Evolutionary conservation across 768 basidiomycete genomes (phyloP).

Genomic region (Suillus cothurnatus): DNA sequence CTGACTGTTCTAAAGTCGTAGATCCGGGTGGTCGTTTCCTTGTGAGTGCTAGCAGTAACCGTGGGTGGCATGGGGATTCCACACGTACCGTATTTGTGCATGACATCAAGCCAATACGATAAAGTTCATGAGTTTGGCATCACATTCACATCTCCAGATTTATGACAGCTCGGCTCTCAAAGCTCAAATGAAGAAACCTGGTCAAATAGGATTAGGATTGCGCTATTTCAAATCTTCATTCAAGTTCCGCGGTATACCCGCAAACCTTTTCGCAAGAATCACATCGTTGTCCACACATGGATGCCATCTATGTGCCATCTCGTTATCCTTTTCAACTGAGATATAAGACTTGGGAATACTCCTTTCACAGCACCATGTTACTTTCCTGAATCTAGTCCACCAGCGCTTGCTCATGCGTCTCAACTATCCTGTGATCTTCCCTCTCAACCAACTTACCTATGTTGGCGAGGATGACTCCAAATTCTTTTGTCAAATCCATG

Average conservation of each 20-base stretch:
- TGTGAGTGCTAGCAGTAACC: slow-evolving; percentile 89
- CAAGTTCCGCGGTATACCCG: slow-evolving; percentile 38
- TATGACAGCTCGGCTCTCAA: slow-evolving; percentile 22
- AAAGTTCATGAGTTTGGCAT: slow-evolving; percentile 22
- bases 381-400: slow-evolving; percentile 10
- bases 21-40: slow-evolving; percentile 85
- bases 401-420: slow-evolving; percentile 27
- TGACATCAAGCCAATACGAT: slow-evolving; percentile 63
- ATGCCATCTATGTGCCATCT: slow-evolving; percentile 29
- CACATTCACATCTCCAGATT: slow-evolving; percentile 14
- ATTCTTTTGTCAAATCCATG: slow-evolving; percentile 57
- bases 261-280: slow-evolving; percentile 19
- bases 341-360: slow-evolving; percentile 31
- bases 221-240: slow-evolving; percentile 32
- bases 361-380: slow-evolving; percentile 22
- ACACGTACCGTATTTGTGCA: slow-evolving; percentile 90
- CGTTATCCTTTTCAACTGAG: slow-evolving; percentile 32
- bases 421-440: slow-evolving; percentile 35
- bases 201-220: slow-evolving; percentile 30
- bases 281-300: slow-evolving; percentile 24
- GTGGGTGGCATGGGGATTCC: slow-evolving; percentile 92
- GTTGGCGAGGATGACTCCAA: slow-evolving; percentile 48
- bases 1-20: slow-evolving; percentile 58
- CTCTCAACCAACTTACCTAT: slow-evolving; percentile 38
- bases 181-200: slow-evolving; percentile 10